A percentile compares a stretch with the other conserved stretches of the same genome.
Evolutionary conservation across 805 yeast species (phyloP).

Genomic region (Pichia ethanolica): DNA sequence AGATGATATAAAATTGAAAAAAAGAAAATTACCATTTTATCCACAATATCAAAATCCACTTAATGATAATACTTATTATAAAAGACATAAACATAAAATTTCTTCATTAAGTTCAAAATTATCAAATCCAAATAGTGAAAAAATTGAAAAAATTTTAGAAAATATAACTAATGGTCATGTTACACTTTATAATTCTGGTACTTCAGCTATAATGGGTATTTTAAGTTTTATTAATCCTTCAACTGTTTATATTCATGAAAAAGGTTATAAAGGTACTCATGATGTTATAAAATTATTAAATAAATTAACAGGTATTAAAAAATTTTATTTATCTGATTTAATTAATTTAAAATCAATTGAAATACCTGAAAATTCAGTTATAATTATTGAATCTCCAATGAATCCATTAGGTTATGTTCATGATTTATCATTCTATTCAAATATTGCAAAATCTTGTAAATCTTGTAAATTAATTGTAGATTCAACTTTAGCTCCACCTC

Average conservation of each 20-base stretch:
- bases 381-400: conserved; percentile 47
- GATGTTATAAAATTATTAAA: conserved; percentile 39
- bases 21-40: conserved; percentile 18
- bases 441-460: conserved; percentile 35
- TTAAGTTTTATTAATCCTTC: conserved; percentile 41
- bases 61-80: conserved; percentile 10
- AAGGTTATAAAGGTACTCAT: conserved; percentile 46
- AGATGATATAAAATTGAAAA: background rate
- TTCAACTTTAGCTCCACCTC: conserved; percentile 52
- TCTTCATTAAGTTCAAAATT: conserved; percentile 34
- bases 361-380: conserved; percentile 35
- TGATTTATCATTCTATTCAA: conserved; percentile 37
- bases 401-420: conserved; percentile 42
- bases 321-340: conserved; percentile 29
- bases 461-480: conserved; percentile 39
- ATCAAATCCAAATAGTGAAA: conserved; percentile 40
- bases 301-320: conserved; percentile 34
- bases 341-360: conserved; percentile 20
- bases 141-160: conserved; percentile 39
- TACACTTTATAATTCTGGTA: conserved; percentile 43
- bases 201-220: conserved; percentile 44
- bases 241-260: conserved; percentile 36
- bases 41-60: conserved; percentile 23
- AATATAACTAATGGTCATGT: conserved; percentile 39
- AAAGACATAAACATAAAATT: conserved; percentile 14